phyloP scores from a whole-genome alignment of 2,329 filamentous ascomycete genomes.

The Fusarium virguliforme region DNA sequence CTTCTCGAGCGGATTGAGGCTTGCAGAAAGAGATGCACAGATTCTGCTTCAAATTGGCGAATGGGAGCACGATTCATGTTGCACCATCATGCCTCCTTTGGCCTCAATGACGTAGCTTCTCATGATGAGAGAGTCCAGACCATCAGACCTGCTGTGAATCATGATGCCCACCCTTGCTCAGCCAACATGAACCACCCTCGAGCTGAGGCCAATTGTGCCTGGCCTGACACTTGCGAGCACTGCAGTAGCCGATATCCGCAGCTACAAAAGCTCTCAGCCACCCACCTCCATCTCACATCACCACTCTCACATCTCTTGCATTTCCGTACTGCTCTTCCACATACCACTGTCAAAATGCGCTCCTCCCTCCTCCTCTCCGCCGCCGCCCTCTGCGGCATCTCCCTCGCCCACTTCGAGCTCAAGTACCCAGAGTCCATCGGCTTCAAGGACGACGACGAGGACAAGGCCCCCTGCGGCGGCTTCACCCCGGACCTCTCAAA shows the following conservation, averaged over 20 bases:
- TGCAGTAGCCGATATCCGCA: slow-evolving; percentile 36
- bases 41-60: slow-evolving; percentile 11
- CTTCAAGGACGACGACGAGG: slow-evolving; percentile 63
- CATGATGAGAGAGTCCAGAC: slow-evolving; percentile 30
- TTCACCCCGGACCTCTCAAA: slow-evolving; percentile 64
- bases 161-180: neutral
- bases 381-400: slow-evolving; percentile 59
- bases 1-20: too few species aligned
- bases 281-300: slow-evolving; percentile 9
- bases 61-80: neutral
- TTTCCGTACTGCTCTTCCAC: neutral
- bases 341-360: slow-evolving; percentile 54
- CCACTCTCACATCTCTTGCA: neutral
- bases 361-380: slow-evolving; percentile 55
- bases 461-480: slow-evolving; percentile 69
- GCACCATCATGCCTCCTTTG: slow-evolving; percentile 35
- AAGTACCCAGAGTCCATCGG: slow-evolving; percentile 65
- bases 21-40: neutral
- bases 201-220: slow-evolving; percentile 4
- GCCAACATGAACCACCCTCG: slow-evolving; percentile 12
- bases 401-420: slow-evolving; percentile 70
- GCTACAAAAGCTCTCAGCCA: slow-evolving; percentile 44
- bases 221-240: slow-evolving; percentile 11
- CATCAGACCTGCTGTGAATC: neutral
- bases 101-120: slow-evolving; percentile 45